phyloP scores from a whole-genome alignment of 163 green algal genomes.

The Trebouxia gelatinosa region DNA sequence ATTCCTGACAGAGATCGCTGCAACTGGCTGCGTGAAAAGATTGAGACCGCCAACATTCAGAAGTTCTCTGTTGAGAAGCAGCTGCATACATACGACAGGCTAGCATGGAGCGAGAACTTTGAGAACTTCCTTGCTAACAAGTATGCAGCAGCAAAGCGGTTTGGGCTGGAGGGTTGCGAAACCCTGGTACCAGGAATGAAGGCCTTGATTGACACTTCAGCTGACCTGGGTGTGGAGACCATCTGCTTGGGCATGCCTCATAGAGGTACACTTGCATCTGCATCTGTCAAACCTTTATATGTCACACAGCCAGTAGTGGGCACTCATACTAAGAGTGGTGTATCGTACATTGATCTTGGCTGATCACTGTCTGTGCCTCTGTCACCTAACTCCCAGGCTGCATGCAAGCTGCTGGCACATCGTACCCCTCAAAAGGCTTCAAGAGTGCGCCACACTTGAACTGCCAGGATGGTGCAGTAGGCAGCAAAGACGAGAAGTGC shows the following conservation, averaged over 20 bases:
- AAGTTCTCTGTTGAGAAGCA: conserved; percentile 63
- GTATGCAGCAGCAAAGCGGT: conserved; percentile 96
- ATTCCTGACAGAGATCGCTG: conserved; percentile 91
- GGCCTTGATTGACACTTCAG: conserved; percentile 85
- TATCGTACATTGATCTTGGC: too few species aligned
- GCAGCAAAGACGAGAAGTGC: too few species aligned
- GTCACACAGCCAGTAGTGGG: too few species aligned
- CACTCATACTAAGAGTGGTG: too few species aligned
- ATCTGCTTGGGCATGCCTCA: conserved; percentile 98
- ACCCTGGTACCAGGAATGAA: conserved; percentile 98
- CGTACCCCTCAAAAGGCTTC: too few species aligned
- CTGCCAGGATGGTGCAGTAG: too few species aligned
- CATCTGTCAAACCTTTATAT: conserved; percentile 1
- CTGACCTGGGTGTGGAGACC: conserved; percentile 83
- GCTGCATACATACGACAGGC: conserved; percentile 89
- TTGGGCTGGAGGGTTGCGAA: conserved; percentile 97
- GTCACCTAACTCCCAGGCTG: too few species aligned
- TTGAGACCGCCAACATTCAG: conserved; percentile 75
- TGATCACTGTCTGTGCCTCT: too few species aligned
- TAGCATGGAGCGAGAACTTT: conserved; percentile 94
- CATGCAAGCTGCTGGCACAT: too few species aligned
- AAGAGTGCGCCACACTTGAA: too few species aligned
- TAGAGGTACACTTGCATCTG: conserved; percentile 57
- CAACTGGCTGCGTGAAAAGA: conserved; percentile 96
- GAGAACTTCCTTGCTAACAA: conserved; percentile 98